Evolutionary conservation across 768 basidiomycete species (phyloP), one percentile per base, ranked within the genome.

Genomic region (Auriscalpium orientale): DNA sequence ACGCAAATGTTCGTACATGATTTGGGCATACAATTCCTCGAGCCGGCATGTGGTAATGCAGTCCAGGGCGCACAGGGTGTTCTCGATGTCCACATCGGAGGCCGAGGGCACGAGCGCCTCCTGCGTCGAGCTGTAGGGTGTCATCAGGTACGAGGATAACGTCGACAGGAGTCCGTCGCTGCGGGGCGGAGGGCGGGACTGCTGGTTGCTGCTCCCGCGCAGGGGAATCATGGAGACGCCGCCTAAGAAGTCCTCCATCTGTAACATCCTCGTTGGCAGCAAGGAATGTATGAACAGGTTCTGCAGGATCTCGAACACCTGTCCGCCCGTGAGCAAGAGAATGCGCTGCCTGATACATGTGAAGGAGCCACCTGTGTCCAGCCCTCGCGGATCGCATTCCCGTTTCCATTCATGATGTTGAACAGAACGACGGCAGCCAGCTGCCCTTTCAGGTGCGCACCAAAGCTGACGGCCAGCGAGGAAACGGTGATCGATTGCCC

Each of bases 261-360:
- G 92, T 11, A 97, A 74, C 88, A 99, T 90, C 50, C 87, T 79
- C 10, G 78, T 83, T 0, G 97, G 97, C 16, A 99, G 75, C 22
- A 98, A 76, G 16, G 95, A 95, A 67, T 98, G 90, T 47, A 98
- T 71, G 73, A 98, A 99, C 21, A 99, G 75, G 36, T 94, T 97
- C 66, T 95, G 89, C 72, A 95, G 95, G 86, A 98, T 98, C 70
- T 98, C 95, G 64, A 99, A 98, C 54, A 99, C 92, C 89, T 97
- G 66, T 18, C 16, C 44, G 15, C 40, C 18, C 55, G 47, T 8
- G 22, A 18, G 35, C 49, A 51, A 55, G 10, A 64, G 44, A 38
- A 43, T 49, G 55, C 35, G 34, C 21, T 28, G 13, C 33, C n/a
- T 13, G 33, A 49, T 15, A 51, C 49, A 36, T 57, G 12, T 28